phyloP scores from a whole-genome alignment of 495 filamentous ascomycete genomes.

The Entonaema liquescens region DNA sequence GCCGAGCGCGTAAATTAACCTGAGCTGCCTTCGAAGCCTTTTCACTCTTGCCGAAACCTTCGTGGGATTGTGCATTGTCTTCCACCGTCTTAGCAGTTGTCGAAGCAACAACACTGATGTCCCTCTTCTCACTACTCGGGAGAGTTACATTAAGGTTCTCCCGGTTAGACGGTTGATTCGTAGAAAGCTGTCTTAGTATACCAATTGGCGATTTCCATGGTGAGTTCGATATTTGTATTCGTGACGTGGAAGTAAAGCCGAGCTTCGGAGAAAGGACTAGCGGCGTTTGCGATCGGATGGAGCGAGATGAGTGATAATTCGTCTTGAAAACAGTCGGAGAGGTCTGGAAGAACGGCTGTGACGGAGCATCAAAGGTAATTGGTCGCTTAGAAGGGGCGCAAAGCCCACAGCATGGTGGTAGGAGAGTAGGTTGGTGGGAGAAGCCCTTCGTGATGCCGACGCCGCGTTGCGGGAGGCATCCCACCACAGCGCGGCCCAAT shows the following conservation, averaged over 20 bases:
- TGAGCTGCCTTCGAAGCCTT: slow-evolving; percentile 88
- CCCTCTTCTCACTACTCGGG: slow-evolving; percentile 16
- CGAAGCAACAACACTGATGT: slow-evolving; percentile 1
- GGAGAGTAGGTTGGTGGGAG: slow-evolving; percentile 14
- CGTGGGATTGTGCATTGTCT: slow-evolving; percentile 22
- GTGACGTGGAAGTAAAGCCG: slow-evolving; percentile 36
- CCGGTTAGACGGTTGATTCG: slow-evolving; percentile 7
- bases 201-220: slow-evolving; percentile 26
- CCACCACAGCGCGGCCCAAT: slow-evolving; percentile 37
- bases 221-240: slow-evolving; percentile 5
- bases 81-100: slow-evolving; percentile 11
- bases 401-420: slow-evolving; percentile 19
- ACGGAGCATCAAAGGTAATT: slow-evolving; percentile 8
- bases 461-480: slow-evolving; percentile 30
- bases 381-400: slow-evolving; percentile 12
- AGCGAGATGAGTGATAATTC: slow-evolving; percentile 8
- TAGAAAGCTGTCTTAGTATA: slow-evolving; percentile 21
- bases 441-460: slow-evolving; percentile 35
- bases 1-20: slow-evolving; percentile 84
- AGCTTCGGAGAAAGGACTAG: slow-evolving; percentile 37
- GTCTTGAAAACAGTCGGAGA: slow-evolving; percentile 7
- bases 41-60: slow-evolving; percentile 55
- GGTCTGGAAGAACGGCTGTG: slow-evolving; percentile 8
- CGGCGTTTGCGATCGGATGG: slow-evolving; percentile 28
- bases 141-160: slow-evolving; percentile 16